Conservation (phyloP, 768 basidiomycete species). For the Rhizopogon sp. region DNA sequence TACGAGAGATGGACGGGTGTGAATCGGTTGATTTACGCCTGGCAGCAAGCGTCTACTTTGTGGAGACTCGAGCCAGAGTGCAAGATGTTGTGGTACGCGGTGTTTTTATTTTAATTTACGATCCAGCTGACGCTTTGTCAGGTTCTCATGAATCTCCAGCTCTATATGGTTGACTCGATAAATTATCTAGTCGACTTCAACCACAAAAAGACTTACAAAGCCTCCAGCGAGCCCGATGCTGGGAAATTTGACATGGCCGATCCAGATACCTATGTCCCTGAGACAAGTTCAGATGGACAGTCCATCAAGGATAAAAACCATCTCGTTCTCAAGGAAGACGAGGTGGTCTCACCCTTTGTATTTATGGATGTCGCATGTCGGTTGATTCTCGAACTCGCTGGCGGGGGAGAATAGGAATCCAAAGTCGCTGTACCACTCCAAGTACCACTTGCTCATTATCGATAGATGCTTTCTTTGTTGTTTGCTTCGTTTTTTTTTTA, state of each 20-base stretch:
- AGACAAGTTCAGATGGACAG: conserved; percentile 52
- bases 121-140: conserved; percentile 23
- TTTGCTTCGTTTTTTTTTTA: not conserved
- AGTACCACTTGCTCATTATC: conserved; percentile 3
- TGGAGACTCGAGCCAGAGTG: conserved; percentile 88
- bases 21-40: conserved; percentile 59
- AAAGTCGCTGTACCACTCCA: not conserved
- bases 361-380: conserved; percentile 96
- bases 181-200: conserved; percentile 99
- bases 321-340: conserved; percentile 43
- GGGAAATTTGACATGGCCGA: conserved; percentile 65
- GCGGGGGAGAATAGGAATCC: conserved; percentile 40
- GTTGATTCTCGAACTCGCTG: conserved; percentile 91
- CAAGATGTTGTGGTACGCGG: conserved; percentile 83
- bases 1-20: conserved; percentile 53
- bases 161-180: conserved; percentile 92
- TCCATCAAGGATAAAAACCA: conserved; percentile 51
- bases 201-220: conserved; percentile 91
- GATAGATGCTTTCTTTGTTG: conserved; percentile 7
- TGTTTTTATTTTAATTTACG: not conserved
- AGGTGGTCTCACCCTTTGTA: conserved; percentile 81
- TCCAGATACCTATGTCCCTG: conserved; percentile 28
- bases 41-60: conserved; percentile 80
- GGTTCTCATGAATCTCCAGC: conserved; percentile 96
- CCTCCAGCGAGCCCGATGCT: conserved; percentile 60